Conservation (phyloP, 805 yeast genomes). For the Wickerhamiella lipophila region DNA sequence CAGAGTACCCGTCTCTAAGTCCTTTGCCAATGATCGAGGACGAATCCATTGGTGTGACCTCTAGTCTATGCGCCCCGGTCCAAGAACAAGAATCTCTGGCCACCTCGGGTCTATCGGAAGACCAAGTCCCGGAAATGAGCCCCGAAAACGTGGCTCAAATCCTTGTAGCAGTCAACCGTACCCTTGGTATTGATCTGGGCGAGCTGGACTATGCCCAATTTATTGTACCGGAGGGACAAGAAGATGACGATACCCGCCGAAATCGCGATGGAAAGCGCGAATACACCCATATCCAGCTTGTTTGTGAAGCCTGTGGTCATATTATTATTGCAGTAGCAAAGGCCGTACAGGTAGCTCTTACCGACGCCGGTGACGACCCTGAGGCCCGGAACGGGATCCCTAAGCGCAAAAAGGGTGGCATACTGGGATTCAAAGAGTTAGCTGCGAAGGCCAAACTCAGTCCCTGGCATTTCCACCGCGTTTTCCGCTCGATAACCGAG, state of each 20-base stretch:
- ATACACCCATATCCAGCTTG: conserved; percentile 43
- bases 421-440: conserved; percentile 58
- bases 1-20: conserved; percentile 7
- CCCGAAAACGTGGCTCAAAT: conserved; percentile 6
- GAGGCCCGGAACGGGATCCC: conserved; percentile 20
- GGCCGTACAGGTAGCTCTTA: conserved; percentile 28
- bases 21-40: conserved; percentile 5
- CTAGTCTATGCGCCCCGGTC: background rate
- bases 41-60: background rate
- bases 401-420: conserved; percentile 30
- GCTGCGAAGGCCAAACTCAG: conserved; percentile 72
- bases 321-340: conserved; percentile 67
- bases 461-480: conserved; percentile 91
- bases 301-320: conserved; percentile 70
- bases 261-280: conserved; percentile 18
- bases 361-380: conserved; percentile 21
- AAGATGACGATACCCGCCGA: conserved; percentile 9
- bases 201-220: conserved; percentile 19
- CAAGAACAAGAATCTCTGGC: background rate
- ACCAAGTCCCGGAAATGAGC: background rate
- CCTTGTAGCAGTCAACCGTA: conserved; percentile 15
- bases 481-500: conserved; percentile 74
- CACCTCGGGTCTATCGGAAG: background rate
- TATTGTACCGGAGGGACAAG: conserved; percentile 15
- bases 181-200: conserved; percentile 20